phyloP scores from a whole-genome alignment of 768 basidiomycete genomes.

The Naematelia encephala region DNA sequence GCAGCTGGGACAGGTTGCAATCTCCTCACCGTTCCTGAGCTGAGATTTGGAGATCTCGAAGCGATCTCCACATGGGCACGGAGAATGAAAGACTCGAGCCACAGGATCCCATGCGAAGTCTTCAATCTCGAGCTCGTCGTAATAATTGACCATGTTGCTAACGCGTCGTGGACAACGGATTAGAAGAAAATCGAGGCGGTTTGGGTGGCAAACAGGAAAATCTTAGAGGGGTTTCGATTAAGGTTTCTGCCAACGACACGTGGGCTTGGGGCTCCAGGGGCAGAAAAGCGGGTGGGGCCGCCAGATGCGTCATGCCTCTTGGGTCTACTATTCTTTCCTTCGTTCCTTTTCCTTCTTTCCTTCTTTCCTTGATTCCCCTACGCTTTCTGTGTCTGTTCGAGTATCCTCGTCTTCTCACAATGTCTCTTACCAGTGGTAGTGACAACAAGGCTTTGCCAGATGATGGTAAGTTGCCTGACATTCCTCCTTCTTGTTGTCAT shows the following conservation, averaged over 20 bases:
- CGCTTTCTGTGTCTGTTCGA: not conserved
- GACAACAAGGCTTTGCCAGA: not conserved
- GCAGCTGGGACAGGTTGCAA: constrained; percentile 94
- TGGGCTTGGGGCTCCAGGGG: constrained; percentile 1
- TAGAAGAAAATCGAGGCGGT: not conserved
- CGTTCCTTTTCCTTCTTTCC: not conserved
- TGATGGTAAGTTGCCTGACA: constrained; percentile 1
- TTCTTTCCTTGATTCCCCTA: not conserved
- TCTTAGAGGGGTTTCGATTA: too few species aligned
- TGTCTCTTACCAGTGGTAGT: constrained; percentile 1
- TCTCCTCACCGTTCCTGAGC: constrained; percentile 83
- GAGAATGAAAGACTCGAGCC: constrained; percentile 87
- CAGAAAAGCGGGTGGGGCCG: not conserved
- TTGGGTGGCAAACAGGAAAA: not conserved
- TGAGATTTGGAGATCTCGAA: constrained; percentile 90
- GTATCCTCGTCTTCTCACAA: too few species aligned
- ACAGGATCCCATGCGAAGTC: constrained; percentile 84
- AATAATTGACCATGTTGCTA: constrained; percentile 51
- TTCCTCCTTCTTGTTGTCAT: not conserved
- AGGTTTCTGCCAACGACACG: constrained; percentile 1
- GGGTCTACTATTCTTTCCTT: not conserved
- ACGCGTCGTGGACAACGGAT: not conserved
- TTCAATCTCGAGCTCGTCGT: constrained; percentile 97
- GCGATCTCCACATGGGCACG: constrained; percentile 95
- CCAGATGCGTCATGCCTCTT: too few species aligned